A percentile compares a stretch with the other conserved stretches of the same genome.
These are phyloP conservation scores for Ustilago xerochloae DNA, from an alignment of 1,284 basidiomycete genomes.

Conservation along the genomic window DNA sequence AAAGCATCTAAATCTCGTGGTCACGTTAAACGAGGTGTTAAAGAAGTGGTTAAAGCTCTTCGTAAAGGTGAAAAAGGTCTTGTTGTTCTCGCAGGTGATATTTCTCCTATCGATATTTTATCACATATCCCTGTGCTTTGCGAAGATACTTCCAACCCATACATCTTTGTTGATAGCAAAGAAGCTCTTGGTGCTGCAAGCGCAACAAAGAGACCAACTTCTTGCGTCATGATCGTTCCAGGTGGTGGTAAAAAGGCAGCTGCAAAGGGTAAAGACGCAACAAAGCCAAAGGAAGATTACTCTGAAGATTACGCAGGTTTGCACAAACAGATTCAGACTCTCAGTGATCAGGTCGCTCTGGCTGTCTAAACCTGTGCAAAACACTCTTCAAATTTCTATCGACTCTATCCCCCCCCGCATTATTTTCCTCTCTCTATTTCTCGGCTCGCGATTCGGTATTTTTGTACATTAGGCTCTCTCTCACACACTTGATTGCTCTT, in stretches of 20 bases:
- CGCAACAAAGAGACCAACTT: conserved; percentile 96
- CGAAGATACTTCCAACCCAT: conserved; percentile 94
- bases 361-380: conserved; percentile 13
- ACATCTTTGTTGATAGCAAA: conserved; percentile 74
- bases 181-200: conserved; percentile 90
- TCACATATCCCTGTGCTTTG: conserved; percentile 94
- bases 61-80: conserved; percentile 71
- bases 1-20: conserved; percentile 67
- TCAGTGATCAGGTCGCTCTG: conserved; percentile 47
- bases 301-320: conserved; percentile 85
- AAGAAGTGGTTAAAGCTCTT: conserved; percentile 67
- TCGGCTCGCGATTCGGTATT: not conserved
- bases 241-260: conserved; percentile 75
- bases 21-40: conserved; percentile 68
- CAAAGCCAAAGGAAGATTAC: conserved; percentile 78
- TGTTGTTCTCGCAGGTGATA: conserved; percentile 93
- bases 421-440: not conserved
- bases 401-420: not conserved
- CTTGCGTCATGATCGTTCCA: conserved; percentile 86
- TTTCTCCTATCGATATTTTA: conserved; percentile 97
- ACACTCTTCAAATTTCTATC: not conserved
- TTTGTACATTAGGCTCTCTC: conserved; percentile 18
- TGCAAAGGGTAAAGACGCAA: conserved; percentile 72
- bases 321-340: conserved; percentile 75
- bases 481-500: not conserved